These are phyloP conservation scores for Bryum argenteum DNA, from an alignment of 225 moss, liverwort and hornwort genomes.

Conservation along the genomic window DNA sequence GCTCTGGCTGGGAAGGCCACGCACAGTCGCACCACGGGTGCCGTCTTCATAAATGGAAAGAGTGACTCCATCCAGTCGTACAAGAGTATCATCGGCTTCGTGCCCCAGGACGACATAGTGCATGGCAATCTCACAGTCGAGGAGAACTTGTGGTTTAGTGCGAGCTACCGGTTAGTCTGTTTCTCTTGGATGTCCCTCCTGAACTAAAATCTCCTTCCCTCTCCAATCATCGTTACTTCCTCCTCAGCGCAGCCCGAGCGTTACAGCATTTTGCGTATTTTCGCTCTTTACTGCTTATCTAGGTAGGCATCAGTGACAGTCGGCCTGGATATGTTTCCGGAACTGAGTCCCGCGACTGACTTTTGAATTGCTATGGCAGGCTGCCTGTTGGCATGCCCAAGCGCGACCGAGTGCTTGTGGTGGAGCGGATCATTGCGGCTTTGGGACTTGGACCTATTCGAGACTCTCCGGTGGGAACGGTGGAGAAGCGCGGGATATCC, in stretches of 20 bases:
- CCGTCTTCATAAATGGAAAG: constrained; percentile 78
- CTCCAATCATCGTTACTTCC: background rate
- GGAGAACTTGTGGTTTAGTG: constrained; percentile 93
- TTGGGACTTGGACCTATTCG: constrained; percentile 77
- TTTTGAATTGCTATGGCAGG: constrained; percentile 45
- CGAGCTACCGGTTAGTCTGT: constrained; percentile 67
- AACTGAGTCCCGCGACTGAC: background rate
- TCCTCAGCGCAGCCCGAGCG: background rate
- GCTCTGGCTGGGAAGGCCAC: constrained; percentile 90
- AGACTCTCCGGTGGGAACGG: constrained; percentile 82
- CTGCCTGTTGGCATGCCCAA: constrained; percentile 71
- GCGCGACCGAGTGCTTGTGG: constrained; percentile 79
- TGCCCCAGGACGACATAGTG: constrained; percentile 95
- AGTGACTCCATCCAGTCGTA: constrained; percentile 80
- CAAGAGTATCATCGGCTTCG: constrained; percentile 87
- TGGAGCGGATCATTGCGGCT: constrained; percentile 84
- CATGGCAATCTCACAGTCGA: constrained; percentile 90
- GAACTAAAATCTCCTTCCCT: background rate
- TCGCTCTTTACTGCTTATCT: background rate
- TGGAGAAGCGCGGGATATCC: constrained; percentile 92
- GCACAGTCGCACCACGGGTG: constrained; percentile 69
- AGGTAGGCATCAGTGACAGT: background rate
- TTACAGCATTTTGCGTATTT: background rate
- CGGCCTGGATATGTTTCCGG: background rate
- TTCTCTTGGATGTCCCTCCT: background rate